Conservation (phyloP, 495 filamentous ascomycete genomes). For the Talaromyces adpressus region DNA sequence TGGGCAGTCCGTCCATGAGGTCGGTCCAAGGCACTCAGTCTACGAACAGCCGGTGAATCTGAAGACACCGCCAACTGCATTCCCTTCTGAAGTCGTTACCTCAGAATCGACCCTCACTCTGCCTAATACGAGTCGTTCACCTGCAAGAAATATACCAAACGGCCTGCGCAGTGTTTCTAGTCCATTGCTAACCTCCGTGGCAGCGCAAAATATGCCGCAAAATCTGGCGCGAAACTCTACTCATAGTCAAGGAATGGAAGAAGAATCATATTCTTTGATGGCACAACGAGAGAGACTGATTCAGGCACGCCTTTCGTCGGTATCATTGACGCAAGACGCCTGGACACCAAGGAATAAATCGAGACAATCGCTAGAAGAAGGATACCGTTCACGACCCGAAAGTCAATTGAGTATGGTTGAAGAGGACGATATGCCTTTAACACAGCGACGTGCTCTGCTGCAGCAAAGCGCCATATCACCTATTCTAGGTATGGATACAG, state of each 20-base stretch:
- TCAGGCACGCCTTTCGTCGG: slow-evolving; percentile 31
- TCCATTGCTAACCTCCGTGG: slow-evolving; percentile 31
- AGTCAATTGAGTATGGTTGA: slow-evolving; percentile 24
- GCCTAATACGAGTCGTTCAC: not conserved
- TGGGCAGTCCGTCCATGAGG: not conserved
- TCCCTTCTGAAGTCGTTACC: not conserved
- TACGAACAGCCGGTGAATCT: not conserved
- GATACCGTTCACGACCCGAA: slow-evolving; percentile 13
- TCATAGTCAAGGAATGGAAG: slow-evolving; percentile 9
- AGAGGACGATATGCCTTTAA: slow-evolving; percentile 68
- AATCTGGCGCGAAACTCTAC: slow-evolving; percentile 14
- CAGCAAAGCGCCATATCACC: slow-evolving; percentile 21
- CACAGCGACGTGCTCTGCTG: slow-evolving; percentile 51
- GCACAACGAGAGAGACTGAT: slow-evolving; percentile 35
- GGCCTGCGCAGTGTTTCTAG: slow-evolving; percentile 34
- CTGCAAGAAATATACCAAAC: not conserved
- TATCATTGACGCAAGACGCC: slow-evolving; percentile 31
- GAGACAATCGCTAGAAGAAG: slow-evolving; percentile 19
- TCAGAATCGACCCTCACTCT: not conserved
- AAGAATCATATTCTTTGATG: slow-evolving; percentile 29
- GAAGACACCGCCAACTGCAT: not conserved
- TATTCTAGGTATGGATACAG: slow-evolving; percentile 1
- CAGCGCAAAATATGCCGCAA: slow-evolving; percentile 36
- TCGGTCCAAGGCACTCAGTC: not conserved
- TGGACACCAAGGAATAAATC: slow-evolving; percentile 24